A percentile compares a stretch with the other conserved stretches of the same genome.
These are phyloP conservation scores for Eimeria mitis DNA, from an alignment of 169 alveolate species.

Conservation along the genomic window DNA sequence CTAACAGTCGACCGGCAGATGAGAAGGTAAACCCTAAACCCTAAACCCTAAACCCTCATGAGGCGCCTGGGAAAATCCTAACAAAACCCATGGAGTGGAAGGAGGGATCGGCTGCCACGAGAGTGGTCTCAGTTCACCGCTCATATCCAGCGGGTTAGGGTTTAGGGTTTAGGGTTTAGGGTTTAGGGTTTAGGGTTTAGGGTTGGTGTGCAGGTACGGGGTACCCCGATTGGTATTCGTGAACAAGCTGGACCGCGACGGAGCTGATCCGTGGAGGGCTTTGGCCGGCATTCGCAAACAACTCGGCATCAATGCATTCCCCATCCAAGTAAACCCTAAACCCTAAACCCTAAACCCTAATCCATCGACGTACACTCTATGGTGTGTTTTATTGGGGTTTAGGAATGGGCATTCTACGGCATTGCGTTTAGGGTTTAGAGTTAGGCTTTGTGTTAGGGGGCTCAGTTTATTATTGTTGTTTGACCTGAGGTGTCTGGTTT, in stretches of 20 bases:
- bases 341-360: background rate
- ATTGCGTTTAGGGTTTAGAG: no score
- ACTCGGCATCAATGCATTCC: constrained; percentile 91
- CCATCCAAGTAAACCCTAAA: constrained; percentile 86
- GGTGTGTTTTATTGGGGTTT: background rate
- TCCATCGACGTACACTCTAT: background rate
- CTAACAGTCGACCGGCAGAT: constrained; percentile 98
- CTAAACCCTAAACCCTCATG: no score
- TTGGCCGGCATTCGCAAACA: constrained; percentile 91
- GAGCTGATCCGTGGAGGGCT: constrained; percentile 96
- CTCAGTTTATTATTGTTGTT: no score
- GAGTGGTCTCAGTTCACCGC: background rate
- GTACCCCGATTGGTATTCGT: constrained; percentile 97
- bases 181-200: background rate
- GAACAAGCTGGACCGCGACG: constrained; percentile 98
- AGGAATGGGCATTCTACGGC: no score
- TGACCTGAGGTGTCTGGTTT: no score
- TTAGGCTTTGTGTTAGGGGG: background rate
- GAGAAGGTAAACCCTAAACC: constrained; percentile 88
- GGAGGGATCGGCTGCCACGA: background rate
- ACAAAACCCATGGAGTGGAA: background rate
- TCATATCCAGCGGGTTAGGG: no score
- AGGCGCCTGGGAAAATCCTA: background rate
- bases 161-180: background rate
- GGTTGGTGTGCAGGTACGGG: constrained; percentile 85